Evolutionary conservation across 2,329 filamentous ascomycete genomes (phyloP), one percentile per base, ranked within the genome.

Genomic region (Claviceps digitariae): DNA sequence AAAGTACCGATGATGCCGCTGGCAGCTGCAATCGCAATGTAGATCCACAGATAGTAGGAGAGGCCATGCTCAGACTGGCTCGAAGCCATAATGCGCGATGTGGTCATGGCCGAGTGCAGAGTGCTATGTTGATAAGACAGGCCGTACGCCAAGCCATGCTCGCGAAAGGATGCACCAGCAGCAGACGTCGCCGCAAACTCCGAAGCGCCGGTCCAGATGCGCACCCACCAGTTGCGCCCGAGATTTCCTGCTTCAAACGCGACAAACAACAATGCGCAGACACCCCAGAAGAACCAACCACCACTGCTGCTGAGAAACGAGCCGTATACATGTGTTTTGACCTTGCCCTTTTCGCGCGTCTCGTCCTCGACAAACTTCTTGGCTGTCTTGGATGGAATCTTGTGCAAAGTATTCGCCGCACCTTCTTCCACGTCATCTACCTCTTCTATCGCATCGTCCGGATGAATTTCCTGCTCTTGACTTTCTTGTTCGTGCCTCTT

Each of bases 351-450:
- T 62, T 88, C 84, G 54, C 82, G 77, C n/a, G 71, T 72, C 65
- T 93, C 87, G 2, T 89, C 86, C 62, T 89, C 82, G 27, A 87
- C 79, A 58, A 90, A 91, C 64, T 88, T 85, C 58, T 81, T 82
- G 0, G 81, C 75, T 5, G 68, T 66, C 62, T 78, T 78, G 3
- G 75, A 76, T 1, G 72, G 62, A 0, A 75, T 64, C 60, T 79
- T 80, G 49, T 73, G 72, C 41, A 80, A 64, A 1, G 69, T 66
- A 21, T 69, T 64, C 13, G 51, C 64, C 13, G 51, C 51, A 13
- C 58, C 59, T n/a, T 67, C 70, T n/a, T 67, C 64, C 2, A 61
- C 58, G 13, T 70, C 69, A 8, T 72, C 69, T 8, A 66, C 66
- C 7, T 70, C 73, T 2, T 61, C 60, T 41, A 72, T 60, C 10